Base-by-base conservation (phyloP, 768 basidiomycete species). In the Lentinula sp. region DNA sequence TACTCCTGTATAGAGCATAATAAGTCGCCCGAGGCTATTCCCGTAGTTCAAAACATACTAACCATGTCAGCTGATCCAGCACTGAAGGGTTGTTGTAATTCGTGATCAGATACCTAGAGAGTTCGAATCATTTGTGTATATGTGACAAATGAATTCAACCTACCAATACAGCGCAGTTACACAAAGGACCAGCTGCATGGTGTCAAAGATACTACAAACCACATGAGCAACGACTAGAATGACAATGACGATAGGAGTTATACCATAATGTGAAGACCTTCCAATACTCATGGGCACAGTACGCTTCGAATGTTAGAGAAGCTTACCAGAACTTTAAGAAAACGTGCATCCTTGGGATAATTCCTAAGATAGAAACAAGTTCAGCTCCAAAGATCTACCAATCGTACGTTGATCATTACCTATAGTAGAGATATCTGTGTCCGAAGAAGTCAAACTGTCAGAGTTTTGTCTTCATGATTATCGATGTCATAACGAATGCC, bases 131-230 rank as follows among this genome's bases (percentile, higher is more conserved):
- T 6, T 5, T 28, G n/a, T 16, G 11, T 37, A 34, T 39, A 34
- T 16, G 35, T 57, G 13, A 11, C 18, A 43, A 2, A 3, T 35
- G 18, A n/a, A 7, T 2, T 35, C n/a, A 4, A 57, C 73, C 21
- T 64, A 81, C 81, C 76, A 77, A 59, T 83, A 83, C 42, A 82
- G 74, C 2, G 80, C 66, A 31, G 76, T 70, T 2, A 74, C 74
- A 64, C 78, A 79, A 2, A 83, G 65, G n/a, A 73, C 65, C 15
- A 81, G 65, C 63, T 84, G 82, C 1, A 71, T 37, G 0, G 78
- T 77, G 67, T 84, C 81, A 61, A 81, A 63, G 13, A 75, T 1
- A 66, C 78, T 80, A 51, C 16, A 13, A 11, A 23, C 42, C 5
- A 45, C 37, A 51, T 58, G 56, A 42, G 23, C 21, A 48, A 11